These are phyloP conservation scores for Saccharomyces hybrid DNA, from an alignment of 1,139 yeast genomes.

Conservation along the genomic window DNA sequence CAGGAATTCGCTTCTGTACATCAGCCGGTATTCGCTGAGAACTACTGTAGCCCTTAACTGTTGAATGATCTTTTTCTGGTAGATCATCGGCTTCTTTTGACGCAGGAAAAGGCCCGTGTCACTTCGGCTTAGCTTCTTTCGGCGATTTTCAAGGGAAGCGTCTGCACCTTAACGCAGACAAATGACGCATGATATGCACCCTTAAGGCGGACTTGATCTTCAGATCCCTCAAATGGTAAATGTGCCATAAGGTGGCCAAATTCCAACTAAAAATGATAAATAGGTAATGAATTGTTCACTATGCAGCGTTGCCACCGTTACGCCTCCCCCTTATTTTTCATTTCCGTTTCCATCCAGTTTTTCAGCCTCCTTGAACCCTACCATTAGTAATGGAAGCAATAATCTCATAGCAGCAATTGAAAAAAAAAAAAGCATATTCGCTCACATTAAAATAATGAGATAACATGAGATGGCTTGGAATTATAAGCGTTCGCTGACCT, in stretches of 20 bases:
- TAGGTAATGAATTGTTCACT: neutral
- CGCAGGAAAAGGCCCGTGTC: neutral
- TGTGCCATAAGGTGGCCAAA: neutral
- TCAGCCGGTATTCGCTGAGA: neutral
- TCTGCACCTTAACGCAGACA: neutral
- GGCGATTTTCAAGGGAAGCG: neutral
- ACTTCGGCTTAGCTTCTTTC: neutral
- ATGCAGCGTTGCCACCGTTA: neutral
- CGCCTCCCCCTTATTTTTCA: neutral
- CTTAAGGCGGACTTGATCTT: neutral
- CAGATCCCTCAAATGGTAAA: neutral
- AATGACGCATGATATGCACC: neutral
- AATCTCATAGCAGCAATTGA: neutral
- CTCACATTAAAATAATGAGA: neutral
- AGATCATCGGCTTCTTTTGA: neutral
- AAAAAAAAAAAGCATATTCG: neutral
- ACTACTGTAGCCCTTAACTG: neutral
- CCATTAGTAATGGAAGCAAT: neutral
- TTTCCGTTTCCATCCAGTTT: neutral
- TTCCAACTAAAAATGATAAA: neutral
- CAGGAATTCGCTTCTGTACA: neutral
- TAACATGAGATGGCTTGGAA: too few relatives aligned
- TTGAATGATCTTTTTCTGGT: neutral
- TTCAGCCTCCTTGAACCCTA: neutral
- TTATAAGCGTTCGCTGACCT: neutral